Evolutionary conservation across 2,329 filamentous ascomycete genomes (phyloP).

Genomic region (Sarocladium brachiariae): DNA sequence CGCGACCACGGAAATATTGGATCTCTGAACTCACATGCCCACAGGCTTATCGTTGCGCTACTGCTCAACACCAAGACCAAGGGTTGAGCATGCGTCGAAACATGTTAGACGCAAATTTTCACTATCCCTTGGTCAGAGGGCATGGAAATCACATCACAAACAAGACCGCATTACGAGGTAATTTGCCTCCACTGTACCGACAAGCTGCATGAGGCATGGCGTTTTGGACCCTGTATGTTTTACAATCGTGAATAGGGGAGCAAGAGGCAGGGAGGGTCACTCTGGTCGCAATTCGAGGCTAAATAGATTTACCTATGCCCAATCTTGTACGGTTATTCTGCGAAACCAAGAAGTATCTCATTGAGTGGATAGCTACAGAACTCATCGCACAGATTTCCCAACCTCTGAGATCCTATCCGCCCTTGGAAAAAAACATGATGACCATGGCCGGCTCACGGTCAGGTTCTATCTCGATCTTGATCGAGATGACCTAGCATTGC

Average conservation of each 20-base stretch:
- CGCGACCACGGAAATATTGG: not conserved
- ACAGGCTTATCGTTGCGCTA: conserved; percentile 81
- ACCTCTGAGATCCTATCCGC: not conserved
- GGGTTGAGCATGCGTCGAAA: conserved; percentile 35
- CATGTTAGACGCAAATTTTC: not conserved
- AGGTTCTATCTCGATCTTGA: not conserved
- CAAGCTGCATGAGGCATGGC: conserved; percentile 31
- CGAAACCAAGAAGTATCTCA: not conserved
- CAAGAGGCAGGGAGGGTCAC: not conserved
- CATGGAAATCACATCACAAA: not conserved
- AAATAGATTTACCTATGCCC: not conserved
- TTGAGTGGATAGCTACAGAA: conserved; percentile 3
- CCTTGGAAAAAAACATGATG: not conserved
- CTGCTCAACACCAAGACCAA: conserved; percentile 86
- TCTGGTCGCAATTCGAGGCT: not conserved
- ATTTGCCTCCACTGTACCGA: not conserved
- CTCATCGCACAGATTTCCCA: not conserved
- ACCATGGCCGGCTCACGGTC: not conserved
- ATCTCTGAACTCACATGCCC: not conserved
- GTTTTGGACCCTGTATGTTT: conserved; percentile 31
- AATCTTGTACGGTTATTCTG: conserved; percentile 3
- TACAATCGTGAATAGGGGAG: conserved; percentile 2
- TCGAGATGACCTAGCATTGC: not conserved
- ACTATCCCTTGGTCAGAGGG: not conserved
- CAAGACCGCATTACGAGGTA: conserved; percentile 1